Conservation (phyloP, 2,329 filamentous ascomycete species). For the Ilyonectria mors-panacis region DNA sequence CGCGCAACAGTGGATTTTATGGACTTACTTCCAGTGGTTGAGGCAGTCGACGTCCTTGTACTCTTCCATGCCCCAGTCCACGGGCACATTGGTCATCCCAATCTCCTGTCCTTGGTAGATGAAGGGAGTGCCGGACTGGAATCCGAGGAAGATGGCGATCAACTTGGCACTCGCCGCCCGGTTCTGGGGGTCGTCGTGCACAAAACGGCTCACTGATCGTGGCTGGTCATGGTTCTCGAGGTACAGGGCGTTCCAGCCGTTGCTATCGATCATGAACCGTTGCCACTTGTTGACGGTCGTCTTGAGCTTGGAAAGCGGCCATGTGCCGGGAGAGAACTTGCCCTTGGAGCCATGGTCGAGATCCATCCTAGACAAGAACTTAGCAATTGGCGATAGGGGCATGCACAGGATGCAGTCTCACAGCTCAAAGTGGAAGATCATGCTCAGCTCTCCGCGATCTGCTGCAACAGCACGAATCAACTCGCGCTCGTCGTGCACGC, state of each 20-base stretch:
- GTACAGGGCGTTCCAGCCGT: constrained; percentile 77
- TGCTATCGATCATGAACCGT: constrained; percentile 69
- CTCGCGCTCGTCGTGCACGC: constrained; percentile 58
- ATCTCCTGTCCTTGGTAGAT: constrained; percentile 81
- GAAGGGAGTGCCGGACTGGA: constrained; percentile 75
- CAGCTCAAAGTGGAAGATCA: constrained; percentile 82
- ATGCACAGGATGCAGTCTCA: constrained; percentile 46
- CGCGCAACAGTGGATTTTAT: background rate
- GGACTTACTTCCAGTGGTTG: constrained; percentile 64
- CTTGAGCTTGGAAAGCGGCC: constrained; percentile 67
- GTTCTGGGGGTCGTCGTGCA: constrained; percentile 64
- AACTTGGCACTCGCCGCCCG: constrained; percentile 70
- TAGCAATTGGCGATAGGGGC: constrained; percentile 3
- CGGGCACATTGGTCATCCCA: constrained; percentile 76
- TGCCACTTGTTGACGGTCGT: constrained; percentile 71
- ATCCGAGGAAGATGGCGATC: constrained; percentile 69
- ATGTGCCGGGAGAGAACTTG: constrained; percentile 60
- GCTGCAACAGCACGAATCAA: constrained; percentile 66
- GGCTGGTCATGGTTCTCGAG: constrained; percentile 78
- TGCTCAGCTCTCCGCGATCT: constrained; percentile 73
- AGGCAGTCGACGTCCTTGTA: constrained; percentile 78
- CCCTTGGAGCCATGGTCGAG: constrained; percentile 62
- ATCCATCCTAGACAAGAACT: constrained; percentile 57
- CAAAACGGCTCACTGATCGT: constrained; percentile 71
- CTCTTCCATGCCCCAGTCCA: constrained; percentile 72